Base-by-base conservation (phyloP, 2,329 filamentous ascomycete species). In the Teratosphaeria pseudoeucalypti region DNA sequence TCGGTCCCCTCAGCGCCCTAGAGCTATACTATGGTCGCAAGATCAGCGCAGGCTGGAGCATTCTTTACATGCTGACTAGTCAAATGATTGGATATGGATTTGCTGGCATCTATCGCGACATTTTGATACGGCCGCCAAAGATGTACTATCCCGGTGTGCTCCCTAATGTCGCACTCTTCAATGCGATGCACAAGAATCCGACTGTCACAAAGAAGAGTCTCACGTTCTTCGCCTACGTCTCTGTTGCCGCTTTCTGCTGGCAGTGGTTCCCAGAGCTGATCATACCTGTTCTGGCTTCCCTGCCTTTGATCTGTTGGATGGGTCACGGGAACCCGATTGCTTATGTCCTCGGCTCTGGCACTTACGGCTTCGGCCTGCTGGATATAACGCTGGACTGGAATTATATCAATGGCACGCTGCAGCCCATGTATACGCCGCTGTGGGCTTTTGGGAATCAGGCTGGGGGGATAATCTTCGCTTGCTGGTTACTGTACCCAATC, bases 401-500 rank as follows among this genome's bases (percentile, higher is more conserved):
- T 52, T 63, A 62, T 32, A 59, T 63, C 56, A 62, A 53, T 6
- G 23, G 60, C 34, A 49, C 55, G 29, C 53, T 58, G 26, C 57
- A 57, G 47, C 57, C 58, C 10, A 58, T 60, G 56, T 62, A 63
- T 27, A 62, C 61, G 3, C 60, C 62, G 2, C 39, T 63, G n/a
- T 63, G 62, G 62, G 39, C 54, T 14, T 54, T 52, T 6, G 58
- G 58, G 56, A 89, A 89, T 0, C 85, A 89, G 65, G 80, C 89
- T 57, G 80, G 85, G 2, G 87, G 85, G 54, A 39, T 63, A 0
- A 57, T 65, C 26, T 55, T 63, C 23, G 55, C 58, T 3, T 29
- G 37, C 12, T 63, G 62, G 60, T 32, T 60, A 26, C 52, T 63
- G 4, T 95, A 94, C 73, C 79, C 80, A 68, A 92, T 94, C 67